Conservation (phyloP, 768 basidiomycete species). For the Hygrophorus pudorinus region DNA sequence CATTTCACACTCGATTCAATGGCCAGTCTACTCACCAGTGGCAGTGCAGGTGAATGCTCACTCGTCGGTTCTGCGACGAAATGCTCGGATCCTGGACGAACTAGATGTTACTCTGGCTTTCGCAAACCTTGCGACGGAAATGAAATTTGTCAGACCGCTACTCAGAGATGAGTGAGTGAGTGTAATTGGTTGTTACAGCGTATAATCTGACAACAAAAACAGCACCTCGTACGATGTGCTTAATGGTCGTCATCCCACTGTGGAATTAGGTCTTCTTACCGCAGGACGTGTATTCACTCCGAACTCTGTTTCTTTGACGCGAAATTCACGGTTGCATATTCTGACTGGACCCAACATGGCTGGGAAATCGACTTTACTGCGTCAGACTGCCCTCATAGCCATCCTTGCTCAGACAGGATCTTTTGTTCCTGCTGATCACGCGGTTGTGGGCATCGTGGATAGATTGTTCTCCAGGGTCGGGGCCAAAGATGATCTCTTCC, state of each 20-base stretch:
- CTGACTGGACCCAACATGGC: conserved; percentile 97
- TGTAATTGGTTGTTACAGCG: background rate
- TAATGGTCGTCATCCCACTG: conserved; percentile 87
- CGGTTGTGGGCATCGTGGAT: conserved; percentile 79
- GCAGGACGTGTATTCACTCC: conserved; percentile 74
- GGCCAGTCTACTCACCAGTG: background rate
- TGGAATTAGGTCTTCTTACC: conserved; percentile 76
- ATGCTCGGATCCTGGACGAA: conserved; percentile 76
- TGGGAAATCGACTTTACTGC: conserved; percentile 87
- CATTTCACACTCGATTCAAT: conserved; percentile 3
- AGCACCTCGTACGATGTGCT: conserved; percentile 55
- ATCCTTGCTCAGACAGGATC: conserved; percentile 90
- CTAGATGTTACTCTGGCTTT: conserved; percentile 79
- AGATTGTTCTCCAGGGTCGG: conserved; percentile 91
- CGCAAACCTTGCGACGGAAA: conserved; percentile 67
- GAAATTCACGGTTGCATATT: conserved; percentile 56
- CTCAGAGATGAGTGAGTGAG: conserved; percentile 57
- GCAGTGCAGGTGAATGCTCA: conserved; percentile 48
- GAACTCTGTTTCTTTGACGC: conserved; percentile 61
- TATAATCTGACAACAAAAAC: conserved; percentile 2
- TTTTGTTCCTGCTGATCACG: conserved; percentile 84
- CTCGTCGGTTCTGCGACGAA: conserved; percentile 50
- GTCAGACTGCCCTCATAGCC: conserved; percentile 83
- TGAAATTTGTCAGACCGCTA: conserved; percentile 64
- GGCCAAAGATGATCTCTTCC: conserved; percentile 89